Base-by-base conservation (phyloP, 2,329 filamentous ascomycete genomes). In the Ascochyta rabiei region DNA sequence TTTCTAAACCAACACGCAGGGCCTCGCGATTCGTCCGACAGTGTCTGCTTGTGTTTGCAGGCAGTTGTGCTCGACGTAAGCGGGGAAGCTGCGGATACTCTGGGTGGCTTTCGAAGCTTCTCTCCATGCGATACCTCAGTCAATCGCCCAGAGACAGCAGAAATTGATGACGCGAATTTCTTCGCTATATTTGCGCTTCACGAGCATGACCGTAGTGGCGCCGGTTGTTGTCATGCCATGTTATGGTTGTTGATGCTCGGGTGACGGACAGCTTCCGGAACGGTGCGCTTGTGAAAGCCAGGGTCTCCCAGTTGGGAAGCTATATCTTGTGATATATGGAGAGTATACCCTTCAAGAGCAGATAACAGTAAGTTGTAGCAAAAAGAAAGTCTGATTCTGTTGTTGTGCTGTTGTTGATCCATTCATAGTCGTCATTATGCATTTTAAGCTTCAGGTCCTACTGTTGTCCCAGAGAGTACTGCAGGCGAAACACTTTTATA, bases 231-330 rank as follows among this genome's bases (percentile, higher is more conserved):
- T 62, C 57, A 60, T 62, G 57, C 40, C 26, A 50, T 60, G 48
- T 59, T 63, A 53, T 63, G 59, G 63, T 65, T 57, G 46, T 60
- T 60, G 54, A 57, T 60, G 61, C 63, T 59, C 21, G 58, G 43
- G 34, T 24, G 24, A 47, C 42, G 31, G 33, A 48, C 37, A 26
- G 45, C 37, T 57, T 60, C 45, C 54, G 60, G 62, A 55, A 56
- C 57, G 56, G 54, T 37, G 48, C 40, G 41, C 37, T 42, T 42
- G 54, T 52, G 46, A 46, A 58, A 51, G 53, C 57, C 55, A 59
- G 62, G 65, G 51, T 41, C 18, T 53, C 53, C 44, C 46, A 46
- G 52, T 23, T n/a, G 3, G 31, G 16, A 41, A 47, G 37, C 55
- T 45, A 33, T 49, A 31, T 35, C 10, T 45, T 24, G 38, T 44